Evolutionary conservation across 2,329 filamentous ascomycete species (phyloP), one percentile per base, ranked within the genome.

Genomic region (Meredithiella fracta): DNA sequence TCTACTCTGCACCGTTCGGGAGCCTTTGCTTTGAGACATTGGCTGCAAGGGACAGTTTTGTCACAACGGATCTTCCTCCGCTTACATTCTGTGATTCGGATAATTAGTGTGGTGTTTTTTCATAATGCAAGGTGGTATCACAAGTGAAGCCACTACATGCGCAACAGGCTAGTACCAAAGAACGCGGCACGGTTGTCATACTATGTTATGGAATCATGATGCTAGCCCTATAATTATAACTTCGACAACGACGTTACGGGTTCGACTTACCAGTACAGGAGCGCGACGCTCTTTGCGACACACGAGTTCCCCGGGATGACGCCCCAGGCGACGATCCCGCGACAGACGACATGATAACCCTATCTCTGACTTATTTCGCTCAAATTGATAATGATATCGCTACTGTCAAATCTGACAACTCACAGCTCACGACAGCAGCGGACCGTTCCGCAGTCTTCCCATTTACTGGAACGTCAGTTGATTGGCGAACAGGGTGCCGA

Each of bases 21-120:
- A 11, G 57, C 53, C 25, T 58, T 58, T 15, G 57, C 57, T 9
- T 54, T 47, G 23, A 58, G 47, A 53, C 57, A 58, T 22, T 58
- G 57, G 17, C 40, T 58, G 31, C 57, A 58, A 5, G 57, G 57
- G 11, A 58, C 53, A 3, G 57, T 58, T 31, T 58, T 58, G 14
- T 58, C 57, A 26, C 57, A 58, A 3, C 57, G 57, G 6, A 58
- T 58, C 47, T 58, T 58, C 11, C 57, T 53, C 9, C 57, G 57
- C 31, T 58, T 58, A 53, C 57, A 58, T 55, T 58, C 57, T 55
- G 22, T 34, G 11, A 34, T 5, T 5, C 11, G 5, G 29, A 34
- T 34, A 5, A 34, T 34, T 11, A 34, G 29, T 34, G 11, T 34
- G 29, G 11, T 34, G 29, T 34, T 34, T 11, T 11, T 5, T 34